A percentile compares a stretch with the other conserved stretches of the same genome.
Evolutionary conservation across 2,329 filamentous ascomycete species (phyloP).

Genomic region (Diaporthe citriasiana): DNA sequence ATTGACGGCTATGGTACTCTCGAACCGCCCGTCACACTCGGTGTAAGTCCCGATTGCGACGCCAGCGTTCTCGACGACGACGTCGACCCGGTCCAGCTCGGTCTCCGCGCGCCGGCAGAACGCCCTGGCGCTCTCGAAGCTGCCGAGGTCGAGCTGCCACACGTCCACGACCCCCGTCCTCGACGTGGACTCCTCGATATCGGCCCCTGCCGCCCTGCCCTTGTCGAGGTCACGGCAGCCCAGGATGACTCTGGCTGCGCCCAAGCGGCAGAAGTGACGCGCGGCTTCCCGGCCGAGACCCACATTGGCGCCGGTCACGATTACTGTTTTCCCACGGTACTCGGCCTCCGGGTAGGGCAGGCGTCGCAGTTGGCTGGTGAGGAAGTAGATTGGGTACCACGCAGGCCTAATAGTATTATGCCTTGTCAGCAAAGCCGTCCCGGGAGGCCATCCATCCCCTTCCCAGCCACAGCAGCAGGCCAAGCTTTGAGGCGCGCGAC

Average conservation of each 20-base stretch:
- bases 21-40: slow-evolving; percentile 55
- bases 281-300: slow-evolving; percentile 57
- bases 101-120: slow-evolving; percentile 53
- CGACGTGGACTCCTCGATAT: slow-evolving; percentile 51
- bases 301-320: slow-evolving; percentile 58
- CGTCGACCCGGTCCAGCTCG: slow-evolving; percentile 57
- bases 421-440: background rate
- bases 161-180: slow-evolving; percentile 56
- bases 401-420: slow-evolving; percentile 24
- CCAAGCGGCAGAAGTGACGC: slow-evolving; percentile 54
- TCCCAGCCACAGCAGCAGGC: background rate
- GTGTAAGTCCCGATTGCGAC: slow-evolving; percentile 45
- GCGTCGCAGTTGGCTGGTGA: slow-evolving; percentile 35
- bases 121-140: slow-evolving; percentile 59
- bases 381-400: slow-evolving; percentile 31
- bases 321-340: slow-evolving; percentile 49
- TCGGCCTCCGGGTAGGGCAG: slow-evolving; percentile 37
- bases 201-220: slow-evolving; percentile 55
- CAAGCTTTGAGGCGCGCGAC: slow-evolving; percentile 11
- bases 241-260: slow-evolving; percentile 56
- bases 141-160: slow-evolving; percentile 64
- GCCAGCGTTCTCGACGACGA: slow-evolving; percentile 59
- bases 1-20: slow-evolving; percentile 61
- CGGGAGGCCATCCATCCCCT: background rate
- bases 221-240: slow-evolving; percentile 54